A percentile compares a stretch with the other conserved stretches of the same genome.
These are phyloP conservation scores for Coniophora puteana DNA, from an alignment of 1,284 basidiomycete species.

Conservation along the genomic window DNA sequence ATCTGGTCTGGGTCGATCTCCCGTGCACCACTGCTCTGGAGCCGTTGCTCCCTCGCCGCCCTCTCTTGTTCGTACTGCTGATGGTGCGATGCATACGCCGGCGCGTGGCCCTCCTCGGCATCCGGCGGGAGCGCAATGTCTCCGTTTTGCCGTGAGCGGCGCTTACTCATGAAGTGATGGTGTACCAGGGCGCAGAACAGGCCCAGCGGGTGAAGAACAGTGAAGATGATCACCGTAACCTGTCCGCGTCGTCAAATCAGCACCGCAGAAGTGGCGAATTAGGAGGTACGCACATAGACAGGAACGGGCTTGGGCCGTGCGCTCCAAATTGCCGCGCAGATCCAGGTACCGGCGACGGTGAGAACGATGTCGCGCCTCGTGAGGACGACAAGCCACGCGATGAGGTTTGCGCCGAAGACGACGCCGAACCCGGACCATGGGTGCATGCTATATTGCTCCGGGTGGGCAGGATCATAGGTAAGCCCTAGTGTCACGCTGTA, in stretches of 20 bases:
- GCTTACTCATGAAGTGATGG: constrained; percentile 28
- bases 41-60: constrained; percentile 7
- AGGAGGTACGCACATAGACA: constrained; percentile 48
- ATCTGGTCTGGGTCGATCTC: no score
- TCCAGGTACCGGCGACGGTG: constrained; percentile 69
- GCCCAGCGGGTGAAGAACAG: constrained; percentile 53
- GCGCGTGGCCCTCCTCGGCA: constrained; percentile 14
- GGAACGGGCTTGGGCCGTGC: constrained; percentile 54
- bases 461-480: constrained; percentile 36
- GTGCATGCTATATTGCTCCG: constrained; percentile 45
- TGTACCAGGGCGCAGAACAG: constrained; percentile 40
- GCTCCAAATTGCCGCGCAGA: constrained; percentile 62
- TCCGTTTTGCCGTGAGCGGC: constrained; percentile 28
- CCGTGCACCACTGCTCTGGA: constrained; percentile 33
- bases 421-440: constrained; percentile 62
- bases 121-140: constrained; percentile 44
- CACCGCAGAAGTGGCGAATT: not conserved
- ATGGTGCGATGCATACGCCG: no score
- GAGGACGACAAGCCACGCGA: constrained; percentile 53
- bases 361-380: constrained; percentile 63
- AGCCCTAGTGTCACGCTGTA: constrained; percentile 57
- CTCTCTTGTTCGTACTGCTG: no score
- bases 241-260: constrained; percentile 19
- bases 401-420: constrained; percentile 53
- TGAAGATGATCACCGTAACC: constrained; percentile 58